phyloP scores from a whole-genome alignment of 2,329 filamentous ascomycete genomes.

The Sporothrix sp. region DNA sequence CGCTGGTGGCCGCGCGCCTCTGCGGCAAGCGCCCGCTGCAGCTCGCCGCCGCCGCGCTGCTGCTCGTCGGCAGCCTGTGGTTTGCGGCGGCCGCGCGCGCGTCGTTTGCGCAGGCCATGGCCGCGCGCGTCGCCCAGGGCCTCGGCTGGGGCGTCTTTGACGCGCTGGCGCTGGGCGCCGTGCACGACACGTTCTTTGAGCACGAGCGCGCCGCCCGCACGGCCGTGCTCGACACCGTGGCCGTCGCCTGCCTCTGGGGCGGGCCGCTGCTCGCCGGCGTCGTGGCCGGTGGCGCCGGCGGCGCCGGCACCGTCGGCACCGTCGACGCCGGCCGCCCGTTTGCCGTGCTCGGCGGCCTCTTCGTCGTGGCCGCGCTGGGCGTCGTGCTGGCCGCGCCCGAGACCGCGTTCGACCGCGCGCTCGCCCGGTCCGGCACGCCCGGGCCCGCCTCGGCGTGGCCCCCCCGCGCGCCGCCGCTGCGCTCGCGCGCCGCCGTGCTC shows the following conservation, averaged over 20 bases:
- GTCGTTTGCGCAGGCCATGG: slow-evolving; percentile 39
- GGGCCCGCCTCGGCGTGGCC: slow-evolving; percentile 24
- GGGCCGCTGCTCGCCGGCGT: slow-evolving; percentile 43
- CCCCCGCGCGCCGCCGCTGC: slow-evolving; percentile 18
- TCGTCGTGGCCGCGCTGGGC: slow-evolving; percentile 37
- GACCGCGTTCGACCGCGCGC: slow-evolving; percentile 39
- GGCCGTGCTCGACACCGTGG: slow-evolving; percentile 35
- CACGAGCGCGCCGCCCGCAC: slow-evolving; percentile 41
- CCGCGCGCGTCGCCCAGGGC: slow-evolving; percentile 44
- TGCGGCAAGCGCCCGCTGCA: slow-evolving; percentile 47
- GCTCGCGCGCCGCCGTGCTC: slow-evolving; percentile 16
- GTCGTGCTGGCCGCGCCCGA: slow-evolving; percentile 42
- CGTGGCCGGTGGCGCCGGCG: not conserved
- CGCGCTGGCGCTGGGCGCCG: slow-evolving; percentile 39
- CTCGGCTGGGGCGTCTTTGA: slow-evolving; percentile 52
- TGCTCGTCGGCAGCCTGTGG: slow-evolving; percentile 43
- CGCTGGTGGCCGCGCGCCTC: slow-evolving; percentile 33
- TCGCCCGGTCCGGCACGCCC: slow-evolving; percentile 20
- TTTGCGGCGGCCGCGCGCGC: slow-evolving; percentile 33
- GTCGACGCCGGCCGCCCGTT: slow-evolving; percentile 39
- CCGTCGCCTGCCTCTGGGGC: slow-evolving; percentile 41
- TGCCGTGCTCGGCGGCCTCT: slow-evolving; percentile 40
- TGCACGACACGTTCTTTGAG: slow-evolving; percentile 49
- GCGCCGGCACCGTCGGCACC: slow-evolving; percentile 18
- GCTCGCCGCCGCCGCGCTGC: slow-evolving; percentile 33